Base-by-base conservation (phyloP, 2,329 filamentous ascomycete genomes). In the Pyrenochaeta sp. region DNA sequence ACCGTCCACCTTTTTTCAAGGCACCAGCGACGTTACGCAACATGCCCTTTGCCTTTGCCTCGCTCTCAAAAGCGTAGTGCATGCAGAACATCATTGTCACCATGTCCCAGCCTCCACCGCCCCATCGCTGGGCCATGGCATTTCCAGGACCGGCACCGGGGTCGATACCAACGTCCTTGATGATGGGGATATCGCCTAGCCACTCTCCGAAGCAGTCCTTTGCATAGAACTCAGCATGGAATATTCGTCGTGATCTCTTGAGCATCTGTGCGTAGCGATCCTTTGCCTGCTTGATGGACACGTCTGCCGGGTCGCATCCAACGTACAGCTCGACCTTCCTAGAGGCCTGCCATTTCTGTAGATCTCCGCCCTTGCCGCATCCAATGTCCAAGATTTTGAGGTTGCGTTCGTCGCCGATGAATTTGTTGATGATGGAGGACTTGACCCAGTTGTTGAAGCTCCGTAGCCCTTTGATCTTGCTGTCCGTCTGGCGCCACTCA, bases 381-480 rank as follows among this genome's bases (percentile, higher is more conserved):
- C 94, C 94, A 65, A 99, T 86, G 69, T 99, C 94, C 15, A 99
- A 81, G 8, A 99, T 89, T 14, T 93, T 79, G 32, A 97, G 77
- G 43, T 85, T 64, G n/a, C 69, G 70, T 44, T 72, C 68, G 22
- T 77, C 73, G 35, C 73, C 72, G 26, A 68, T 69, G 74, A 96
- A 97, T 69, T 96, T 96, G 68, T 97, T 92, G 58, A 99, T 97
- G 58, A 97, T 84, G 35, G 89, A 93, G 67, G 90, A 96, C 79
- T 99, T 99, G 74, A 99, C 83, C 94, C 94, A 99, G 72, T 99
- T 99, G 76, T 99, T 99, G 78, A 96, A 94, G 57, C 88, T 90
- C 39, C 94, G 85, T 39, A 99, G 77, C 1, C 94, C 94, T 74
- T 95, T 96, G 77, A 99, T 99, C 63, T 89, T 88, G 71, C 89